phyloP scores from a whole-genome alignment of 1,139 yeast genomes.

The Diutina mesorugosa region DNA sequence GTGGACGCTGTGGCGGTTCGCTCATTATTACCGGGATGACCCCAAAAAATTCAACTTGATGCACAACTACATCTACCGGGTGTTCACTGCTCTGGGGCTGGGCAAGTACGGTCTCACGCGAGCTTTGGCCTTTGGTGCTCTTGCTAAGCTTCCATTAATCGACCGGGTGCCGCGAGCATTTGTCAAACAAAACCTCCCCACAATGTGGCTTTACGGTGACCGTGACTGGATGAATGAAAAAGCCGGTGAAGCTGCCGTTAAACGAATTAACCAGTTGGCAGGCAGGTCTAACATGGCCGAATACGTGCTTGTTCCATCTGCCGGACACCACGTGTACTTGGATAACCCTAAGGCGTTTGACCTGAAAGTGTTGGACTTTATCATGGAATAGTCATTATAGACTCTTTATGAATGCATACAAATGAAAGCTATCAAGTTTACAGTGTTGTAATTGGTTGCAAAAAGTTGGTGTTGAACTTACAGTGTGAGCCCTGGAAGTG shows the following conservation, averaged over 20 bases:
- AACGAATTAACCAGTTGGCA: slow-evolving; percentile 25
- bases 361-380: neutral
- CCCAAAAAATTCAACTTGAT: slow-evolving; percentile 19
- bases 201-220: slow-evolving; percentile 34
- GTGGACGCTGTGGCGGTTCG: slow-evolving; percentile 32
- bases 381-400: neutral
- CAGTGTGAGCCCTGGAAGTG: neutral
- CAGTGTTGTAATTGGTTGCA: neutral
- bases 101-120: slow-evolving; percentile 35
- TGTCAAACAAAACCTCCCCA: slow-evolving; percentile 25
- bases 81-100: slow-evolving; percentile 28
- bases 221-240: slow-evolving; percentile 15
- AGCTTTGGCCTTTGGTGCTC: slow-evolving; percentile 25
- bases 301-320: slow-evolving; percentile 5
- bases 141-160: slow-evolving; percentile 28
- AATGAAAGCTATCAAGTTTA: no score
- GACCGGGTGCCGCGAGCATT: slow-evolving; percentile 29
- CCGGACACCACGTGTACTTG: slow-evolving; percentile 64
- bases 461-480: no score
- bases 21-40: slow-evolving; percentile 18
- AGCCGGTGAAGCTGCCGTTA: slow-evolving; percentile 28
- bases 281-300: slow-evolving; percentile 5
- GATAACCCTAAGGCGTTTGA: slow-evolving; percentile 39
- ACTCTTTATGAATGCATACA: no score
- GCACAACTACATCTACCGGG: slow-evolving; percentile 30